Evolutionary conservation across 805 yeast genomes (phyloP), one percentile per base, ranked within the genome.

Genomic region (Zygosaccharomyces bisporus): DNA sequence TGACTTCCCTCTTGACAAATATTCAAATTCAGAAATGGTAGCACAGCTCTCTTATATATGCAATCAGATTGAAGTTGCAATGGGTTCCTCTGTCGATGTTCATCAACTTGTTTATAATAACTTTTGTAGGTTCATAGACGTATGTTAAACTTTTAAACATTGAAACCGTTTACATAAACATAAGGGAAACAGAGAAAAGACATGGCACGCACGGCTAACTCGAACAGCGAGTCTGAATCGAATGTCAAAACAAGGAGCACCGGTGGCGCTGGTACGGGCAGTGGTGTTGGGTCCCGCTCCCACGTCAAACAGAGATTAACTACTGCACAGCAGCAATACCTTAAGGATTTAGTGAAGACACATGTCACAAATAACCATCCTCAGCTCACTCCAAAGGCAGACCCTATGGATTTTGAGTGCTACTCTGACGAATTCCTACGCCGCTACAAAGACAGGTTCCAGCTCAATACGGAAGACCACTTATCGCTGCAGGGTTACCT

Each of bases 331-430:
- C 87, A 83, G 34, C 83, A 82, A 14, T 88, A 83, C 49, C 43
- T 64, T 53, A 85, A 80, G 46, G 84, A 81, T 50, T 76, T 74
- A 36, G 67, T 82, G 4, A 71, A 78, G n/a, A 79, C 78, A 47
- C 87, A 85, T 61, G 79, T 85, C 32, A 75, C 83, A 52, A 77
- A 85, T 18, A 85, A 85, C 55, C 90, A 89, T 2, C 90, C 90
- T 1, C 68, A 75, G 32, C 82, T 81, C 51, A 57, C 58, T 24
- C 73, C 74, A 0, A 64, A 66, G 7, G 63, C 69, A 1, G 77
- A 80, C 44, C 84, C 89, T 1, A 56, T 86, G 46, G 93, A 89
- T 63, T 88, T 90, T 56, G 77, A 74, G 33, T 62, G 74, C 1
- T 74, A 85, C 47, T 78, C 87, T 3, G 77, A 77, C 34, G 74